Percentiles rank a stretch among this genome's conserved stretches.
These are phyloP conservation scores for Penicillium olsonii DNA, from an alignment of 2,329 filamentous ascomycete species.

Conservation along the genomic window DNA sequence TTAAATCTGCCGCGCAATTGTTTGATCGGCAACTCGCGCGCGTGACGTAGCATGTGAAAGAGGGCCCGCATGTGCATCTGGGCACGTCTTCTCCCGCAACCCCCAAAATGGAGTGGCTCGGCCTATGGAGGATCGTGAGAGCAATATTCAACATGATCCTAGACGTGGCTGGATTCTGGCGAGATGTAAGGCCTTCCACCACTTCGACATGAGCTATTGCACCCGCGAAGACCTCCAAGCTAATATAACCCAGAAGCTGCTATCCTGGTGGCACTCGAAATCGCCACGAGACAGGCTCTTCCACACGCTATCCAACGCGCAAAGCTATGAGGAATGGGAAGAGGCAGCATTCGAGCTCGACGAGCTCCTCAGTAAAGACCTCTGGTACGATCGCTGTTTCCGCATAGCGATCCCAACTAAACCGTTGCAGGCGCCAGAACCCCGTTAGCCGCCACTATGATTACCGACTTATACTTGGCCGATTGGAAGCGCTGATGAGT, in stretches of 20 bases:
- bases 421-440: conserved; percentile 70
- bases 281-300: conserved; percentile 67
- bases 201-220: neutral
- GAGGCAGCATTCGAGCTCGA: conserved; percentile 82
- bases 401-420: neutral
- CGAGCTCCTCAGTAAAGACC: conserved; percentile 73
- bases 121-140: conserved; percentile 29
- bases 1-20: neutral
- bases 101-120: conserved; percentile 13
- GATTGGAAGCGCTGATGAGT: conserved; percentile 69
- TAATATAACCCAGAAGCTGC: conserved; percentile 62
- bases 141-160: conserved; percentile 59
- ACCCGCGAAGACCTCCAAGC: neutral
- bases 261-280: conserved; percentile 66
- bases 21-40: neutral
- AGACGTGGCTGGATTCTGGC: conserved; percentile 66
- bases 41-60: conserved; percentile 28
- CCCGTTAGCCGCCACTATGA: conserved; percentile 81
- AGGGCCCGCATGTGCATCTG: conserved; percentile 4
- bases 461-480: conserved; percentile 77
- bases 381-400: conserved; percentile 59
- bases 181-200: conserved; percentile 48
- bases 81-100: conserved; percentile 1
- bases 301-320: conserved; percentile 64
- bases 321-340: conserved; percentile 82